phyloP scores from a whole-genome alignment of 2,329 filamentous ascomycete species.

The Phoma sp. region DNA sequence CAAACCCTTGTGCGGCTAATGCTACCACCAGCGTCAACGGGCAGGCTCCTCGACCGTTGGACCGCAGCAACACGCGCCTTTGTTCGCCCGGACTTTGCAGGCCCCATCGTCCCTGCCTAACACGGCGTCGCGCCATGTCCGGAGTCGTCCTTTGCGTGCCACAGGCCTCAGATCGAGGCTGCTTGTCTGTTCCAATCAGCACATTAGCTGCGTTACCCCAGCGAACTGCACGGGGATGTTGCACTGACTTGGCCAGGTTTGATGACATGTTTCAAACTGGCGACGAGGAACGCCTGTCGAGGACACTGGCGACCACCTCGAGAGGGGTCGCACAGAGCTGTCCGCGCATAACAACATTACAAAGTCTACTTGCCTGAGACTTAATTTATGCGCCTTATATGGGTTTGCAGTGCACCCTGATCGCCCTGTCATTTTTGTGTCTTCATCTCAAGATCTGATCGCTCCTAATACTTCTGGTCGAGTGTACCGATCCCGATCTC shows the following conservation, averaged over 20 bases:
- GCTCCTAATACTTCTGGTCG: background rate
- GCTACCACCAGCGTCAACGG: background rate
- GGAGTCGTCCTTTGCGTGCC: background rate
- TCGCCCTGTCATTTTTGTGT: slow-evolving; percentile 7
- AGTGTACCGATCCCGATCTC: slow-evolving; percentile 2
- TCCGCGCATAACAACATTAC: slow-evolving; percentile 35
- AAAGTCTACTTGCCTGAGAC: slow-evolving; percentile 17
- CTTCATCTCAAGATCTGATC: slow-evolving; percentile 1
- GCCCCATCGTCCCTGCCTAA: slow-evolving; percentile 4
- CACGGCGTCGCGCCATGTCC: slow-evolving; percentile 13
- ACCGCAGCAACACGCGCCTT: slow-evolving; percentile 10
- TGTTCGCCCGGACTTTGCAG: slow-evolving; percentile 1
- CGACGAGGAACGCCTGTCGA: slow-evolving; percentile 30
- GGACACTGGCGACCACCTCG: slow-evolving; percentile 20
- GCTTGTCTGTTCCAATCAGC: background rate
- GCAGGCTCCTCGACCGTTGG: background rate
- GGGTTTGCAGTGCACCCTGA: slow-evolving; percentile 16
- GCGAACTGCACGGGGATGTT: slow-evolving; percentile 25
- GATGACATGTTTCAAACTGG: slow-evolving; percentile 34
- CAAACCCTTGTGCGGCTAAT: slow-evolving; percentile 12
- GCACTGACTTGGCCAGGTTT: slow-evolving; percentile 27
- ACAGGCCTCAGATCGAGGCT: slow-evolving; percentile 8
- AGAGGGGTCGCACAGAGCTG: slow-evolving; percentile 28
- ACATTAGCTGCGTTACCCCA: slow-evolving; percentile 28
- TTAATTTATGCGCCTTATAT: slow-evolving; percentile 27